A percentile compares a stretch with the other conserved stretches of the same genome.
Conservation (phyloP, 2,329 filamentous ascomycete species). For the Hymenoscyphus infarciens region DNA sequence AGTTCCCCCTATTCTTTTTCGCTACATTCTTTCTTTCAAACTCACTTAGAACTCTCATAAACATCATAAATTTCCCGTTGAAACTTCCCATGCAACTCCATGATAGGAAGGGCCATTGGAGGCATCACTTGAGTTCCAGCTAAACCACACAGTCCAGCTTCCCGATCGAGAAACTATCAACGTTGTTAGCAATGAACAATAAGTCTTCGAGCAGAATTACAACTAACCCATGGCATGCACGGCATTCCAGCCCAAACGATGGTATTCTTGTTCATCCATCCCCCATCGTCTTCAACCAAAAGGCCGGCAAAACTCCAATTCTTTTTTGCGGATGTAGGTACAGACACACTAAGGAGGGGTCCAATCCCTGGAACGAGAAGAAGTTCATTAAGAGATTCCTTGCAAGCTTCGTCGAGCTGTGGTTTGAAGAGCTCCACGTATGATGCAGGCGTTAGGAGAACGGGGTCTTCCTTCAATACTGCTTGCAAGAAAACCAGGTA, state of each 20-base stretch:
- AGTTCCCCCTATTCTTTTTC: too few relatives aligned
- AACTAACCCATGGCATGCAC: constrained; percentile 9
- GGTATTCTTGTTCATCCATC: neutral
- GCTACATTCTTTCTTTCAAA: too few relatives aligned
- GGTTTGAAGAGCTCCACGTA: constrained; percentile 46
- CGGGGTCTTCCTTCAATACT: constrained; percentile 47
- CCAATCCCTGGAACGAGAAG: neutral
- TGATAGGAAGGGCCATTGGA: constrained; percentile 5
- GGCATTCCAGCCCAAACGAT: constrained; percentile 7
- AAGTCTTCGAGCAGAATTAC: neutral
- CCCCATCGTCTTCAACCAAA: neutral
- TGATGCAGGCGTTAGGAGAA: constrained; percentile 42
- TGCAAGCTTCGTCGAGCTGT: constrained; percentile 37
- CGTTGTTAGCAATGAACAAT: neutral
- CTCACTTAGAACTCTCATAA: too few relatives aligned
- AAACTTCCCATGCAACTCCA: constrained; percentile 7
- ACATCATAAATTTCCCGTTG: constrained; percentile 4
- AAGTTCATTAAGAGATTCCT: constrained; percentile 27
- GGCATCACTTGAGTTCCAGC: constrained; percentile 8
- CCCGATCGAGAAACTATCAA: constrained; percentile 4
- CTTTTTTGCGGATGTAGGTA: neutral
- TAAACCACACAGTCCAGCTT: constrained; percentile 3
- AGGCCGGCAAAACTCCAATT: constrained; percentile 8
- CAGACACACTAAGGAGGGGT: neutral
- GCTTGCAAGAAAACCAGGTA: constrained; percentile 45